Base-by-base conservation (phyloP, 2,329 filamentous ascomycete species). In the Hirsutella minnesotensis region DNA sequence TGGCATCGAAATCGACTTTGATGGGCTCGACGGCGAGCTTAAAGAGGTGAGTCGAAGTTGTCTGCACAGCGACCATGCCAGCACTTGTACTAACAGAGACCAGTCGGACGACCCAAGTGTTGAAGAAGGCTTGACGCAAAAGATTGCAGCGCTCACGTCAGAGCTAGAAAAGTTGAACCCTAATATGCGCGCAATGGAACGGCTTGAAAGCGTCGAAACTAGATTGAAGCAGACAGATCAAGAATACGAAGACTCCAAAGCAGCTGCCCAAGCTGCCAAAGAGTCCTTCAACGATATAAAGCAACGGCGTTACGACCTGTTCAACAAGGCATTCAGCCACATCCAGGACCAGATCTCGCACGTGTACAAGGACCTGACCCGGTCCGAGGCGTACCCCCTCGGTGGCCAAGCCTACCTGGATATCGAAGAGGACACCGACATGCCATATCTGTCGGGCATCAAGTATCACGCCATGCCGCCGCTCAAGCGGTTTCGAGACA, bases 401-500 rank as follows among this genome's bases (percentile, higher is more conserved):
- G 92, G 92, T 53, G 92, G 92, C 9, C 77, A 81, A 60, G 78
- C 79, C 1, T 95, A 95, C 58, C 79, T 98, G 39, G 89, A 95
- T 57, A 89, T 94, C 45, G 79, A 83, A 60, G 89, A 95, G 59
- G 90, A 98, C 60, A 86, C 83, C n/a, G 88, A 95, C 49, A 90
- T 94, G 56, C 92, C 92, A 1, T 98, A 96, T 61, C 77, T 95
- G 4, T 87, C 86, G 34, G 92, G 92, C 27, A 88, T 98, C 65
- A 95, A 95, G 59, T 98, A 98, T 65, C 89, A 96, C 60, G 94
- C 92, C 48, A 98, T 96, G 89, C 92, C 92, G 18, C 92, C 92
- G 1, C 78, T 95, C 48, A 98, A 98, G 68, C 87, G 92, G 38
- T 98, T 98, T 76, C 79, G 92, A 54, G 94, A 98, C 62, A 98